These are phyloP conservation scores for Ajuga chamaepitys DNA, from an alignment of 257 asterid species.

Conservation along the genomic window DNA sequence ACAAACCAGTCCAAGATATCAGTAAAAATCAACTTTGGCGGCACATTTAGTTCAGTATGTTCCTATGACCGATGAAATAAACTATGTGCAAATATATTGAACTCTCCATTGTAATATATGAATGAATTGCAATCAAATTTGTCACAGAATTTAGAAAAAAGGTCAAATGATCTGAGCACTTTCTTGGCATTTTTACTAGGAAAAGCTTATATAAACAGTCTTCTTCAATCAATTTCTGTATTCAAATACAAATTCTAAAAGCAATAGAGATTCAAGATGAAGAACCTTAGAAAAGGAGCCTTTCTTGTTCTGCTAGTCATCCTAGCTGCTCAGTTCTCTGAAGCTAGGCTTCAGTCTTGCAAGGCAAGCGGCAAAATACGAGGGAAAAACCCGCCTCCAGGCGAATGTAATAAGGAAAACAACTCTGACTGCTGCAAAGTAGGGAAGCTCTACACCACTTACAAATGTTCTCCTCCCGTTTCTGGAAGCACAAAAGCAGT, in stretches of 20 bases:
- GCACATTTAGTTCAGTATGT: neutral
- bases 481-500: too few species aligned
- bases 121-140: neutral
- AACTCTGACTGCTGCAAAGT: slow-evolving; percentile 23
- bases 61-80: neutral
- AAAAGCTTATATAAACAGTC: slow-evolving; percentile 1
- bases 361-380: slow-evolving; percentile 27
- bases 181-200: slow-evolving; percentile 1
- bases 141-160: neutral
- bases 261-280: too few species aligned
- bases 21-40: neutral
- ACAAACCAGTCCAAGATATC: neutral
- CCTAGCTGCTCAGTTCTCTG: neutral
- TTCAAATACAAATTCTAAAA: too few species aligned
- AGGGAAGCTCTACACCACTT: slow-evolving; percentile 30
- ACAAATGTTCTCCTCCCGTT: too few species aligned
- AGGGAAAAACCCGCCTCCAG: slow-evolving; percentile 30
- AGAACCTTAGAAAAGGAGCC: too few species aligned
- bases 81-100: neutral
- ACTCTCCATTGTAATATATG: neutral
- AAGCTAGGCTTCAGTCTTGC: slow-evolving; percentile 9
- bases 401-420: slow-evolving; percentile 19
- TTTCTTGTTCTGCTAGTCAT: neutral
- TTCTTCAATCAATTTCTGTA: neutral
- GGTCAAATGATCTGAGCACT: neutral